A percentile compares a stretch with the other conserved stretches of the same genome.
These are phyloP conservation scores for Leccinum pallidistipes DNA, from an alignment of 1,284 basidiomycete species.

Conservation along the genomic window DNA sequence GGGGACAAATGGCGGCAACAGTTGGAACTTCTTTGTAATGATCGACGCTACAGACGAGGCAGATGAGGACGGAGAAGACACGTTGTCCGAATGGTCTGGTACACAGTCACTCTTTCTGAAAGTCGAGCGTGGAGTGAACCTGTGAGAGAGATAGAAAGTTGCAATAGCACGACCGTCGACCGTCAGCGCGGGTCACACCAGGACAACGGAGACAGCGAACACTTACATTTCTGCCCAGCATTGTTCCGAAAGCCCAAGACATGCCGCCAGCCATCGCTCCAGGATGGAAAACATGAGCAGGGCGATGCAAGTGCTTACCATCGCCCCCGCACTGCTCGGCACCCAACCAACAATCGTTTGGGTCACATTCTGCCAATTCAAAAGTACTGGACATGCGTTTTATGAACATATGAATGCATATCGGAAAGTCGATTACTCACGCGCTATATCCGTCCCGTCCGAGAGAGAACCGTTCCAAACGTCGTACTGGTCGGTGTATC, in stretches of 20 bases:
- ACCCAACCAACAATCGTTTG: slow-evolving; percentile 42
- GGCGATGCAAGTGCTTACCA: slow-evolving; percentile 73
- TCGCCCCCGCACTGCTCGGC: slow-evolving; percentile 63
- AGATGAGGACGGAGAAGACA: neutral
- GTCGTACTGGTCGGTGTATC: no score
- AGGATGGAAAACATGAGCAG: slow-evolving; percentile 66
- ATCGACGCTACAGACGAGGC: neutral
- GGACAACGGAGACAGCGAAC: neutral
- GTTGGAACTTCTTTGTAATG: slow-evolving; percentile 12
- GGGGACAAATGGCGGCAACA: slow-evolving; percentile 54
- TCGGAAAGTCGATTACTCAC: no score
- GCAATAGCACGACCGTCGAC: neutral
- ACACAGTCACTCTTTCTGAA: neutral
- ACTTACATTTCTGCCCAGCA: slow-evolving; percentile 50
- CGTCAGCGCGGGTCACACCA: neutral
- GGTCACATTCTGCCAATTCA: no score
- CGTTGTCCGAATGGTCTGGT: neutral
- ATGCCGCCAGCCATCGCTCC: slow-evolving; percentile 65
- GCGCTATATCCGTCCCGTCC: no score
- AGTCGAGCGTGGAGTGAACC: neutral
- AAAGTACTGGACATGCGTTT: no score
- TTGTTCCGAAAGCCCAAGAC: slow-evolving; percentile 49
- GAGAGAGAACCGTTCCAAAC: no score
- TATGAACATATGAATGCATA: no score
- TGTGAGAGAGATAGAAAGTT: neutral